A percentile compares a stretch with the other conserved stretches of the same genome.
Evolutionary conservation across 164 flowering plant species (phyloP).

Genomic region (Euptelea pleiosperma): DNA sequence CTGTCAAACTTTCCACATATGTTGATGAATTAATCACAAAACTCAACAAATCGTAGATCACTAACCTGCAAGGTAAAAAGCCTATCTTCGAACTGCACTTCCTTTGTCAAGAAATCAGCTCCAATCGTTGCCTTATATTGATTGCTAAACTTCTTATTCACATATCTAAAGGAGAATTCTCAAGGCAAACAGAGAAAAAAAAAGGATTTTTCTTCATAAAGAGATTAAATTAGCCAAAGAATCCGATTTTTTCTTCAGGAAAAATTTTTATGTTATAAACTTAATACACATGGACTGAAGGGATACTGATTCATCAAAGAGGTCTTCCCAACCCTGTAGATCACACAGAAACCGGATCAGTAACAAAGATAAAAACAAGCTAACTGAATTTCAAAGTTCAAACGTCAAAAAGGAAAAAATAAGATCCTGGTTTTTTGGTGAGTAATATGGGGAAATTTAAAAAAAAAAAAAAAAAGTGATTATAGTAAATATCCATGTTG

Average conservation of each 20-base stretch:
- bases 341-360: neutral
- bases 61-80: slow-evolving; percentile 71
- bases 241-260: neutral
- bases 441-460: no score
- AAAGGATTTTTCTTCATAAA: no score
- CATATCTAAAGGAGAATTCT: slow-evolving; percentile 46
- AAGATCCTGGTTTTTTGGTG: no score
- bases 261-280: no score
- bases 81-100: no score
- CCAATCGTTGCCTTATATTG: slow-evolving; percentile 82
- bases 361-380: neutral
- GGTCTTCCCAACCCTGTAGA: slow-evolving; percentile 73
- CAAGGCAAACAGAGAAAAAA: slow-evolving; percentile 27
- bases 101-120: no score
- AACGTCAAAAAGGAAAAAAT: no score
- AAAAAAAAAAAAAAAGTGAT: neutral
- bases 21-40: no score
- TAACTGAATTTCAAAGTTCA: no score
- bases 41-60: neutral
- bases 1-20: no score
- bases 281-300: neutral
- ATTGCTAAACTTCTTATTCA: slow-evolving; percentile 73
- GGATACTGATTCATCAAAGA: slow-evolving; percentile 89
- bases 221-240: neutral
- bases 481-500: neutral